Evolutionary conservation across 176 grass and related monocot genomes (phyloP).

Genomic region (Musa beccarii): DNA sequence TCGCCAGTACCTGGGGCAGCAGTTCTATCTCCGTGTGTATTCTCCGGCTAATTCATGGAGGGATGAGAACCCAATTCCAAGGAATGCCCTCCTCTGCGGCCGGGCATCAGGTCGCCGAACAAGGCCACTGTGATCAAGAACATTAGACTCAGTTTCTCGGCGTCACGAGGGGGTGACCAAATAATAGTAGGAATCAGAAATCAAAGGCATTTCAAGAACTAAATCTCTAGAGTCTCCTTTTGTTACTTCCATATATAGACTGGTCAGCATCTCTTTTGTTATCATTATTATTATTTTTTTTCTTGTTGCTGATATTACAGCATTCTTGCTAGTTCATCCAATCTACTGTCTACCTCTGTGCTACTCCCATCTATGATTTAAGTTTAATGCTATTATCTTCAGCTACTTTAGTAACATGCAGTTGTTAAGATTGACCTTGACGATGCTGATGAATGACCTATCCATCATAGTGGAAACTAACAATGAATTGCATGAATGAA

Average conservation of each 20-base stretch:
- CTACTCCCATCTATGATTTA: not conserved
- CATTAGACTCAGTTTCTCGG: too few species aligned
- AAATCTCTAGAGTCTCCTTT: not conserved
- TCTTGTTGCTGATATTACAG: not conserved
- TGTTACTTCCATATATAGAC: not conserved
- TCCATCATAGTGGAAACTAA: not conserved
- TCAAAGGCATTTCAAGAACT: not conserved
- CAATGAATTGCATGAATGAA: not conserved
- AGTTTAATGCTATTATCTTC: not conserved
- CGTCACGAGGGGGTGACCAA: conserved; percentile 7
- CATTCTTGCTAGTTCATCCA: not conserved
- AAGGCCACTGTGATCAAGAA: conserved; percentile 1
- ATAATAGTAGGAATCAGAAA: not conserved
- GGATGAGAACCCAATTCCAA: conserved; percentile 14
- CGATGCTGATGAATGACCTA: not conserved
- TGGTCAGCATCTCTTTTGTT: too few species aligned
- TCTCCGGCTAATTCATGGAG: conserved; percentile 10
- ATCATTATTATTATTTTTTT: not conserved
- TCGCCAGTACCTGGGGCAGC: conserved; percentile 13
- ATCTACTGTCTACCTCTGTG: not conserved
- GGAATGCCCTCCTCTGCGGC: conserved; percentile 11
- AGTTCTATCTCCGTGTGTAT: conserved; percentile 12
- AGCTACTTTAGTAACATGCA: not conserved
- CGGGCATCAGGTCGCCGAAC: not conserved
- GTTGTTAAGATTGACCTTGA: not conserved